Percentiles rank a stretch among this genome's conserved stretches.
phyloP scores from a whole-genome alignment of 2,329 filamentous ascomycete species.

The Monosporascus sp. region DNA sequence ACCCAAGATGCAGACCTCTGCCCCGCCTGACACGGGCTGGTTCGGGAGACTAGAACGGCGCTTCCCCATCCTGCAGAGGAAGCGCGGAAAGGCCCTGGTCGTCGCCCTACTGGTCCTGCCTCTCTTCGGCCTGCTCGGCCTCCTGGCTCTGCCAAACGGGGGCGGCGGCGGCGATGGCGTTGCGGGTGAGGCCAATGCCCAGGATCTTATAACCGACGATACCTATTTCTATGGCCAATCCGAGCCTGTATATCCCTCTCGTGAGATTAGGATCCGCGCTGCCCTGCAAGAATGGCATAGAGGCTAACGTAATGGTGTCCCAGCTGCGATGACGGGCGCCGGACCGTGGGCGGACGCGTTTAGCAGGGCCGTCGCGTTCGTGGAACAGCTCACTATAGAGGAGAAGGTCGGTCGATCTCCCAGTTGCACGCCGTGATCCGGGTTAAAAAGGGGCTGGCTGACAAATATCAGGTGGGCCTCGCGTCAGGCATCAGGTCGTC shows the following conservation, averaged over 20 bases:
- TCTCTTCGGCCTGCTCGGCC: constrained; percentile 23
- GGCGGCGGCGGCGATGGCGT: constrained; percentile 2
- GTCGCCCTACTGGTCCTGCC: constrained; percentile 24
- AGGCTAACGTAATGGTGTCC: constrained; percentile 2
- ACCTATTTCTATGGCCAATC: constrained; percentile 44
- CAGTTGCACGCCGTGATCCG: not conserved
- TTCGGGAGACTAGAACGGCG: constrained; percentile 15
- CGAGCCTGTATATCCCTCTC: constrained; percentile 45
- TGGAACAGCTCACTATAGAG: constrained; percentile 64
- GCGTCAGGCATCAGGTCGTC: constrained; percentile 62
- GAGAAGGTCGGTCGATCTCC: constrained; percentile 54
- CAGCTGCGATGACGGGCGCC: constrained; percentile 50
- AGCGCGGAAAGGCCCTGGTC: constrained; percentile 18
- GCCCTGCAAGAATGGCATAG: not conserved
- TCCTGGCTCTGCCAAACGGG: constrained; percentile 23
- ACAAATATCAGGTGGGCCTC: constrained; percentile 50
- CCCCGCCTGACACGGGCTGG: constrained; percentile 10
- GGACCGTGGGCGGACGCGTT: constrained; percentile 66
- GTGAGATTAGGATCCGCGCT: constrained; percentile 27
- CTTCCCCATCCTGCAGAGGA: constrained; percentile 22
- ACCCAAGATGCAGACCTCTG: not conserved
- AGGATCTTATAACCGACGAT: constrained; percentile 33
- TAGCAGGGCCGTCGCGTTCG: constrained; percentile 60
- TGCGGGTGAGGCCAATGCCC: constrained; percentile 2
- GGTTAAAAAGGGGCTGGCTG: not conserved